phyloP scores from a whole-genome alignment of 2,329 filamentous ascomycete genomes.

The Pseudocercospora fuligena region DNA sequence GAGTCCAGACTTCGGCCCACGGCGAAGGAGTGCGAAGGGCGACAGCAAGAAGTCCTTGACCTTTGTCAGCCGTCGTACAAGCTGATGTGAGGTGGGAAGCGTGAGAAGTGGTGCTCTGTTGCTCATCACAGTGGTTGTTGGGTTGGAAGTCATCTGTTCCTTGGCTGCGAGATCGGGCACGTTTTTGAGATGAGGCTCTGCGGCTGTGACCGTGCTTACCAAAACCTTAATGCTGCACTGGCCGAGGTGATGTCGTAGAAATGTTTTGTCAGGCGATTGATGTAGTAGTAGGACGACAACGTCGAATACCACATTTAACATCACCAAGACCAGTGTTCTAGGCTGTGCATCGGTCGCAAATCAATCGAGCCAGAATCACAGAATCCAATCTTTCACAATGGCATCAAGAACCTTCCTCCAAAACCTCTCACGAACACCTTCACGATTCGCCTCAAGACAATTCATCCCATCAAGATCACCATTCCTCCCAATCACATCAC shows the following conservation, averaged over 20 bases:
- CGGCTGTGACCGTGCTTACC: conserved; percentile 16
- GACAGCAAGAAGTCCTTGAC: neutral
- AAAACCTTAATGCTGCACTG: neutral
- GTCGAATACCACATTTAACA: too few species aligned
- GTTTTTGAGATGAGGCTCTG: conserved; percentile 21
- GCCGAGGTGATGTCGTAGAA: conserved; percentile 12
- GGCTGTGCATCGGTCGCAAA: neutral
- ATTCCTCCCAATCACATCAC: neutral
- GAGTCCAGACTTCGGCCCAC: conserved; percentile 5
- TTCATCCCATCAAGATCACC: neutral
- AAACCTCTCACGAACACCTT: conserved; percentile 5
- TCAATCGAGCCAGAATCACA: too few species aligned
- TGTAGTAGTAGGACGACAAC: neutral
- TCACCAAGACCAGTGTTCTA: too few species aligned
- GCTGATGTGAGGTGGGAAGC: conserved; percentile 6
- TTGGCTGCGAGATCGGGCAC: neutral
- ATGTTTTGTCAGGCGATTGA: neutral
- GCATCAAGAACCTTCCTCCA: conserved; percentile 16
- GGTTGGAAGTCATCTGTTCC: neutral
- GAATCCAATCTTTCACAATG: too few species aligned
- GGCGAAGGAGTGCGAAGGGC: neutral
- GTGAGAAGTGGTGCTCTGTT: too few species aligned
- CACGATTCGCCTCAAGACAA: neutral
- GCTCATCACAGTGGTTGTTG: neutral
- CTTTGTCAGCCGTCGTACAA: neutral